Evolutionary conservation across 2,329 filamentous ascomycete species (phyloP).

Genomic region (Sporothrix luriei): DNA sequence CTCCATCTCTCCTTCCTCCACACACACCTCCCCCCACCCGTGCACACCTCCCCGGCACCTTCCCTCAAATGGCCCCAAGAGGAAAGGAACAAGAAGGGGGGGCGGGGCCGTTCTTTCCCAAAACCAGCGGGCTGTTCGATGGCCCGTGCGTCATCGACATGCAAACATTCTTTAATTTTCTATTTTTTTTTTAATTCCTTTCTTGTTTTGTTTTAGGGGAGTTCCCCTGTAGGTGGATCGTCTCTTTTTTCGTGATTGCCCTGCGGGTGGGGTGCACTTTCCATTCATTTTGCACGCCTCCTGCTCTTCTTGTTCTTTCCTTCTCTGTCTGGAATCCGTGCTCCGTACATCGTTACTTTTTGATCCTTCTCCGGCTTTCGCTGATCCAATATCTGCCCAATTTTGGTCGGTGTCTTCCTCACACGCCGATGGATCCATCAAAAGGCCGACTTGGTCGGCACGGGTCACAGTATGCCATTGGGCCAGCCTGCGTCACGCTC

Average conservation of each 20-base stretch:
- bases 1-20: constrained; percentile 9
- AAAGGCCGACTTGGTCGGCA: background rate
- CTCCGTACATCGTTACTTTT: too few relatives aligned
- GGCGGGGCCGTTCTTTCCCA: constrained; percentile 21
- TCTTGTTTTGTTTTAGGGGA: constrained; percentile 2
- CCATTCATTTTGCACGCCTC: background rate
- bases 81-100: background rate
- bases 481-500: constrained; percentile 12
- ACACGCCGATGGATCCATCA: background rate
- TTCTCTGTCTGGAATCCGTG: too few relatives aligned
- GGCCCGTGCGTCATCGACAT: constrained; percentile 29
- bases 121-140: constrained; percentile 28
- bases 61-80: constrained; percentile 1
- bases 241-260: constrained; percentile 17
- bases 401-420: constrained; percentile 4
- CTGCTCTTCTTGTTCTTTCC: background rate
- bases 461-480: background rate
- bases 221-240: constrained; percentile 21
- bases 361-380: constrained; percentile 8
- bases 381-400: constrained; percentile 7
- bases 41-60: constrained; percentile 4
- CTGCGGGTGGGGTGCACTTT: background rate
- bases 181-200: background rate
- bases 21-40: constrained; percentile 9
- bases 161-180: constrained; percentile 24